Conservation (phyloP, 257 asterid species). For the Nicotiana knightiana region DNA sequence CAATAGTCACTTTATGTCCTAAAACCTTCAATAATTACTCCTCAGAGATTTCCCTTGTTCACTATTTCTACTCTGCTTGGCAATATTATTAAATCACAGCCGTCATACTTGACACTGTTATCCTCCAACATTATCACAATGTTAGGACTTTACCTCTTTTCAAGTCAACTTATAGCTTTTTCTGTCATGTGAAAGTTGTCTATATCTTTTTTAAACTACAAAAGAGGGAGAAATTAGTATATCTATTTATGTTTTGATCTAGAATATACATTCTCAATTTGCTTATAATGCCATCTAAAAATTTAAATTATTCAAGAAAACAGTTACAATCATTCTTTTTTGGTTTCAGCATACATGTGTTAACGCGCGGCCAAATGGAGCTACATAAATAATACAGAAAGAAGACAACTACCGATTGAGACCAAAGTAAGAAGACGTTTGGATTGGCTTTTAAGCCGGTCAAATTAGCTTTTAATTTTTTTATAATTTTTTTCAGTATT, state of each 20-base stretch:
- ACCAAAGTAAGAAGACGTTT: too few species aligned
- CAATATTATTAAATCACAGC: constrained; percentile 2
- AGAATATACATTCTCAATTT: neutral
- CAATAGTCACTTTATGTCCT: neutral
- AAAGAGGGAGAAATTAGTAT: neutral
- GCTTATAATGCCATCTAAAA: neutral
- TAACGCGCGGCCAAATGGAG: neutral
- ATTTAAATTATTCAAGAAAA: neutral
- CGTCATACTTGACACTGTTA: neutral
- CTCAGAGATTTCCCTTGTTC: neutral
- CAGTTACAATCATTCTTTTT: neutral
- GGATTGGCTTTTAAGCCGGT: too few species aligned
- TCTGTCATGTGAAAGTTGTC: neutral
- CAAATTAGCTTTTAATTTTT: too few species aligned
- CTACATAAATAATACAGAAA: too few species aligned
- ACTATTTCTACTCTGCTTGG: constrained; percentile 4
- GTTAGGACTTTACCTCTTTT: neutral
- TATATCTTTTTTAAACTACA: neutral
- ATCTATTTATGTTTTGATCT: neutral
- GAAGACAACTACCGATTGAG: too few species aligned
- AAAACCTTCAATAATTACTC: neutral
- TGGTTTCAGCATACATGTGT: neutral
- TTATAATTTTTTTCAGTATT: too few species aligned
- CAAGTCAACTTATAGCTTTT: neutral
- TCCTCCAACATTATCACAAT: neutral